Base-by-base conservation (phyloP, 768 basidiomycete species). In the Sutorius australiensis region DNA sequence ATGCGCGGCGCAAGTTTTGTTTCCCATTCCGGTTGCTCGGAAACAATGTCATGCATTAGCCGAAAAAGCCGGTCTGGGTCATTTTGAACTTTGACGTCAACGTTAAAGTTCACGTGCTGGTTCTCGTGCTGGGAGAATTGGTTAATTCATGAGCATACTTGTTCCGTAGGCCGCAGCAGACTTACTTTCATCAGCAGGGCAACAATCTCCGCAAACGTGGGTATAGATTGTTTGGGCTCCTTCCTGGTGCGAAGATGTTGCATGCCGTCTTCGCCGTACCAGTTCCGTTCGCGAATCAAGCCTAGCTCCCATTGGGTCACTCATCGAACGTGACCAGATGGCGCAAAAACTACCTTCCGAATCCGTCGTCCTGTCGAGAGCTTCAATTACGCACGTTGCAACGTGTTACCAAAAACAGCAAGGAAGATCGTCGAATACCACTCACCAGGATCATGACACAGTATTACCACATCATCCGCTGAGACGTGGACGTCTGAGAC, bases 21-120 rank as follows among this genome's bases (percentile, higher is more conserved):
- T 70, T 92, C 80, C 88, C 87, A 95, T 30, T 80, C 74, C 1
- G 80, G 75, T 54, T 92, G 81, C 7, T 75, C 61, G 13, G 80
- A 75, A 54, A 95, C 83, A 53, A 79, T 75, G 37, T 71, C 68
- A 72, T 89, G 79, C 83, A 97, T 92, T 39, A 94, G 74, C 21
- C 71, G 66, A 73, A 95, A 97, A 31, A 95, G 78, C n/a, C 80
- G 81, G 51, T 83, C 84, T 0, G 95, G 93, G 64, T 94, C 84
- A 66, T 98, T 98, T 65, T 92, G 85, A 27, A 87, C 80, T 73
- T 99, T 99, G 66, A 97, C 90, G 67, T 98, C 95, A 55, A 98
- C 81, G 75, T 98, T 84, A 64, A 88, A 86, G 56, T 81, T 81
- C 65, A 87, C 82, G 55, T 88, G 86, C 33, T 72, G 76, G 70